Evolutionary conservation across 495 filamentous ascomycete species (phyloP), one percentile per base, ranked within the genome.

Genomic region (Daldinia childiae): DNA sequence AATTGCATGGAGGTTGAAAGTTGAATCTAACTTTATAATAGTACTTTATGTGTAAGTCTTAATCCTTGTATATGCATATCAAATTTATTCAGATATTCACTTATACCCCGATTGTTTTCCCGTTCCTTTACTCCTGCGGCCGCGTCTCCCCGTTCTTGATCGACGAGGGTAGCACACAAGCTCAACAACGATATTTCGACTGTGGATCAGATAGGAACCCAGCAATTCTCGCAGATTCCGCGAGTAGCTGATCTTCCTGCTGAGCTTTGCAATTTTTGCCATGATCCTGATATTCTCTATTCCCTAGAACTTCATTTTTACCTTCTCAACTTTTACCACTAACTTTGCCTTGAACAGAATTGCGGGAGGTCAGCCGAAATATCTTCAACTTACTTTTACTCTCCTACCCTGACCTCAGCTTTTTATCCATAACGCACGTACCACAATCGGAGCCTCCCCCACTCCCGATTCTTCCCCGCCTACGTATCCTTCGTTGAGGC

Each of bases 61-160:
- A 60, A 57, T 30, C 62, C 71, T 56, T 43, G 19, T 73, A 69
- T 21, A 61, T 69, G 66, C 57, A 73, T 73, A 73, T 68, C 12
- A 30, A 45, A 32, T 29, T 32, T 59, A 57, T 17, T 36, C 27
- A 36, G 5, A 57, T 57, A 57, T 57, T 19, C 29, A 57, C 15
- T 21, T 57, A 36, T 14, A 36, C 54, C 27, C 29, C 50, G 7
- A 54, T 19, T 43, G 54, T 30, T 56, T 58, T 24, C 1, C 58
- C 27, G 17, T 50, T 39, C 48, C 19, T 43, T 50, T 36, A 34
- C n/a, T n/a, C 36, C 48, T 12, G 26, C 41, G 59, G 57, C 62
- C 65, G 65, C 9, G 56, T 57, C 48, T 62, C 64, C 65, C 61
- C 66, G 57, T 56, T 51, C 30, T 30, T 26, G 64, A 66, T 68